phyloP scores from a whole-genome alignment of 495 filamentous ascomycete species.

The Delitschia confertaspora region DNA sequence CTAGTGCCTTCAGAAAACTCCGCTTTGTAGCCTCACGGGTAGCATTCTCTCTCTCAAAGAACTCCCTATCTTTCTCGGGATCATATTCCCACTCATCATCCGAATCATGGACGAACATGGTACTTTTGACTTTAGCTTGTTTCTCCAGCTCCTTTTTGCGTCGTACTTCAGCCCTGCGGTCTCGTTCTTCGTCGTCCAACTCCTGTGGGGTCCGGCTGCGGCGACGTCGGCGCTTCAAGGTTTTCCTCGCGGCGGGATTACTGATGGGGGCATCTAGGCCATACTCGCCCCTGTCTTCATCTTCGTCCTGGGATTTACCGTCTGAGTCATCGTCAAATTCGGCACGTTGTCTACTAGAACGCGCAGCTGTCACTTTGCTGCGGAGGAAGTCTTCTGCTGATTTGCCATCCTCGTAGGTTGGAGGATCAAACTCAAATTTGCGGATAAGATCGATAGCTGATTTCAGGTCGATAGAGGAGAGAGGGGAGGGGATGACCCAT shows the following conservation, averaged over 20 bases:
- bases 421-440: slow-evolving; percentile 62
- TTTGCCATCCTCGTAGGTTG: slow-evolving; percentile 58
- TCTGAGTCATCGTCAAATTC: slow-evolving; percentile 39
- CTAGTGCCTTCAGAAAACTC: slow-evolving; percentile 36
- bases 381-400: slow-evolving; percentile 68
- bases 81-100: slow-evolving; percentile 77
- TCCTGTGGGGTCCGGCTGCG: slow-evolving; percentile 35
- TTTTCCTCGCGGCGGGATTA: slow-evolving; percentile 40
- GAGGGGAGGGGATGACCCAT: slow-evolving; percentile 67
- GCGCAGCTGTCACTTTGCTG: slow-evolving; percentile 49
- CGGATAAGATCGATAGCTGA: slow-evolving; percentile 56
- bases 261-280: slow-evolving; percentile 56
- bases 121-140: slow-evolving; percentile 70
- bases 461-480: slow-evolving; percentile 54
- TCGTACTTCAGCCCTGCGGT: slow-evolving; percentile 28
- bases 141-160: slow-evolving; percentile 42
- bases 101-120: slow-evolving; percentile 65
- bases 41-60: slow-evolving; percentile 61
- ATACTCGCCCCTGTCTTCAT: slow-evolving; percentile 56
- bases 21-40: slow-evolving; percentile 44
- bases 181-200: slow-evolving; percentile 40
- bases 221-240: slow-evolving; percentile 48
- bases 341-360: slow-evolving; percentile 43
- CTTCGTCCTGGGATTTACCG: slow-evolving; percentile 35
- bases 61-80: slow-evolving; percentile 53